Conservation (phyloP, 148 eudicot genomes). For the Fagopyrum esculentum region DNA sequence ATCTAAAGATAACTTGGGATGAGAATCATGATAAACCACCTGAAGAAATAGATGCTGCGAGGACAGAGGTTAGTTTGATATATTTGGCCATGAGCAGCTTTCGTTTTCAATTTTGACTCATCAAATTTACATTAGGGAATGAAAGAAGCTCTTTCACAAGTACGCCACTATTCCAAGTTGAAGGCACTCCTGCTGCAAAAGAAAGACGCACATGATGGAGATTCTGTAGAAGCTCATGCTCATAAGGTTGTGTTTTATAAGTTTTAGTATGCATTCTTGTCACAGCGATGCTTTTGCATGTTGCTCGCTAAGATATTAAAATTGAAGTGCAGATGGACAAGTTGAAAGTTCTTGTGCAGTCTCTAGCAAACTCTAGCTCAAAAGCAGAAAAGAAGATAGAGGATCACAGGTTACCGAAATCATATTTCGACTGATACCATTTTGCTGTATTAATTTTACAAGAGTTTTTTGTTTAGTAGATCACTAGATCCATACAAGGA, state of each 20-base stretch:
- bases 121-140: conserved; percentile 1
- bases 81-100: not conserved
- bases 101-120: not conserved
- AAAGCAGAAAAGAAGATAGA: conserved; percentile 5
- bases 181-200: conserved; percentile 6
- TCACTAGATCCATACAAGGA: not conserved
- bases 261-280: not conserved
- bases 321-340: conserved; percentile 7
- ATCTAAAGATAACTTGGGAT: conserved; percentile 16
- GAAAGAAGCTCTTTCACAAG: conserved; percentile 12
- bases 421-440: not conserved
- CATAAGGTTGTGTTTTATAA: not conserved
- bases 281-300: not conserved
- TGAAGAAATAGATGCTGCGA: conserved; percentile 3
- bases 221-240: conserved; percentile 12
- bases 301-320: not conserved
- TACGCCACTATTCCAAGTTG: conserved; percentile 14
- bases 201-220: conserved; percentile 3
- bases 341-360: not conserved
- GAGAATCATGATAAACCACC: conserved; percentile 1
- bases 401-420: not conserved
- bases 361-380: conserved; percentile 3
- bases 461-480: no score
- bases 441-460: not conserved
- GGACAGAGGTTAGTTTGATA: conserved; percentile 8